Conservation (phyloP, 495 filamentous ascomycete species). For the Parachaetomium inaequale region DNA sequence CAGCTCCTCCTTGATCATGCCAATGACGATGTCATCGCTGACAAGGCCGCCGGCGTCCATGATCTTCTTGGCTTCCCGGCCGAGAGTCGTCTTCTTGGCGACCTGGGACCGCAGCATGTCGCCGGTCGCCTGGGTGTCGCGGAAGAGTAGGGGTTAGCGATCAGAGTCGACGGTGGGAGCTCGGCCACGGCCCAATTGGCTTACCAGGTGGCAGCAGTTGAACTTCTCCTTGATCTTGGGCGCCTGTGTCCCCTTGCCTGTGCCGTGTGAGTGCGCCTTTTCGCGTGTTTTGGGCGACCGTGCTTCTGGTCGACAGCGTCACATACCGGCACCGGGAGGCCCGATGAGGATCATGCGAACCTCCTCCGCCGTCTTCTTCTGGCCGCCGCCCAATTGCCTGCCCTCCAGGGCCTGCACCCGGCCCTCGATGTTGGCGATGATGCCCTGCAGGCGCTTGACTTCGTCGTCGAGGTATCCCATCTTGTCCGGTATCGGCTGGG, state of each 20-base stretch:
- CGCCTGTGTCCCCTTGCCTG: conserved; percentile 98
- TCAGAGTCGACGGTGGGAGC: not conserved
- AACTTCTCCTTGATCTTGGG: conserved; percentile 97
- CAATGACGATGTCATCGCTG: conserved; percentile 97
- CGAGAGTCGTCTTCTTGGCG: conserved; percentile 92
- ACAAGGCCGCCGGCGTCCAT: conserved; percentile 98
- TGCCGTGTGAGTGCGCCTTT: conserved; percentile 21
- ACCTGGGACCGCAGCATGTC: conserved; percentile 99
- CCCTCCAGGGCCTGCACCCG: conserved; percentile 75
- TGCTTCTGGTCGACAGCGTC: not conserved
- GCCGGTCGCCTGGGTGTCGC: conserved; percentile 72
- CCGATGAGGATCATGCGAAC: conserved; percentile 97
- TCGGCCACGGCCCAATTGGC: conserved; percentile 32
- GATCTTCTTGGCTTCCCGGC: conserved; percentile 99
- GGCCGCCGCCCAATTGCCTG: conserved; percentile 46
- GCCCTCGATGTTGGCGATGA: conserved; percentile 77
- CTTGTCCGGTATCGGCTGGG: conserved; percentile 39
- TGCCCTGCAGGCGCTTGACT: conserved; percentile 68
- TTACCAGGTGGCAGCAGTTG: conserved; percentile 92
- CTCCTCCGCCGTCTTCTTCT: conserved; percentile 51
- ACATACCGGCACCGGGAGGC: conserved; percentile 91
- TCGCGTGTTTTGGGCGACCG: not conserved
- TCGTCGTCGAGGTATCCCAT: conserved; percentile 87
- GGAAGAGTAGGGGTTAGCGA: conserved; percentile 12
- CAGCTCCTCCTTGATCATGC: conserved; percentile 98